Conservation (phyloP, 2,329 filamentous ascomycete genomes). For the Knufia petricola region DNA sequence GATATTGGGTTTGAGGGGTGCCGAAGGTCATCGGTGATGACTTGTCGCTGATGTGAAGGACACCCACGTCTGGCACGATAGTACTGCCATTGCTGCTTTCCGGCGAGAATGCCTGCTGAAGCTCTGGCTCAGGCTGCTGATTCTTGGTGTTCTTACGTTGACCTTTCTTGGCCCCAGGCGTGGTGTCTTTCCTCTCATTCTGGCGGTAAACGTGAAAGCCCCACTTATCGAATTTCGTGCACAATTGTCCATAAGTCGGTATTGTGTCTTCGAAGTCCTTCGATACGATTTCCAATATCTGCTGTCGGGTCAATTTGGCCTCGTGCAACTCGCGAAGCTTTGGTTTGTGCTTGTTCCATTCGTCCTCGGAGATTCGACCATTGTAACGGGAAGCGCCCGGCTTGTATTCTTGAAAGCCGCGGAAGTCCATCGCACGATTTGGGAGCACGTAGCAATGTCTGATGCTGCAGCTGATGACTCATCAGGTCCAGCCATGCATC, state of each 20-base stretch:
- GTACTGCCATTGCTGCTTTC: constrained; percentile 9
- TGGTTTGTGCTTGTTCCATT: constrained; percentile 12
- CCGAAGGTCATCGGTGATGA: constrained; percentile 2
- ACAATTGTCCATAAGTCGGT: constrained; percentile 9
- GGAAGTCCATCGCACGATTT: constrained; percentile 1
- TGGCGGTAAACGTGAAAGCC: constrained; percentile 8
- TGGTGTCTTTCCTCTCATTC: constrained; percentile 4
- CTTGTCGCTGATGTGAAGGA: constrained; percentile 6
- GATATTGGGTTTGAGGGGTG: constrained; percentile 4
- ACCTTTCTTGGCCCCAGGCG: not conserved
- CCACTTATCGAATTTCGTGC: constrained; percentile 10
- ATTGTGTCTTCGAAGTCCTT: constrained; percentile 7
- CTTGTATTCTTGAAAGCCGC: constrained; percentile 9
- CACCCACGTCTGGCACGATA: constrained; percentile 3
- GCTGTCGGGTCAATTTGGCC: not conserved
- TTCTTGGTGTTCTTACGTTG: not conserved
- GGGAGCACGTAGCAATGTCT: not conserved
- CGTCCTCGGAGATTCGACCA: constrained; percentile 9
- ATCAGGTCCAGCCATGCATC: not conserved
- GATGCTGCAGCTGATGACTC: not conserved
- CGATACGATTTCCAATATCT: constrained; percentile 11
- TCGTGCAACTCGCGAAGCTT: constrained; percentile 4
- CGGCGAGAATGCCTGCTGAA: constrained; percentile 4
- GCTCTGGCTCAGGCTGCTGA: not conserved
- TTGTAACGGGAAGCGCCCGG: constrained; percentile 13